Evolutionary conservation across 176 grass and related monocot species (phyloP), one percentile per base, ranked within the genome.

Genomic region (Luzula sylvatica): DNA sequence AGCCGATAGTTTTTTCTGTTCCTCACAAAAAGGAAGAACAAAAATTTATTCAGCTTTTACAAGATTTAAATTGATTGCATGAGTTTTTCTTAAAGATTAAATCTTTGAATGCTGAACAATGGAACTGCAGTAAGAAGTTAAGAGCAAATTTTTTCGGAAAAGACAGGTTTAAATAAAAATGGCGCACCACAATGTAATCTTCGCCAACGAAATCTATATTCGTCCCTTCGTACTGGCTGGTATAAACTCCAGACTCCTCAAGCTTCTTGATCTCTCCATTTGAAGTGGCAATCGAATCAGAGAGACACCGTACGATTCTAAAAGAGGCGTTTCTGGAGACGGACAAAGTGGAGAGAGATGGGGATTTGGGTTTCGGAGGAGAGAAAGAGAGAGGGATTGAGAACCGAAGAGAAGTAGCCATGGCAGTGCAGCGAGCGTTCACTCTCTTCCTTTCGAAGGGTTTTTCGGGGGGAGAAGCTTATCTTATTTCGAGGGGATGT

Each of bases 151-250:
- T n/a, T n/a, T n/a, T n/a, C n/a, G n/a, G n/a, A 17, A 46, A 46
- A 46, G 9, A 46, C 9, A 46, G 43, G 5, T 14, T 4, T 5
- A 1, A 39, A 57, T 57, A 32, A 18, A 20, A 18, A 11, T 52
- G 3, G 1, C 60, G 18, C 25, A 64, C 60, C 9, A 64, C 60
- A 12, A 47, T 16, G 30, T 64, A 64, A 28, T 64, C 25, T 47
- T 64, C 60, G 18, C 41, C 39, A 7, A 64, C 20, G 23, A 21
- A 64, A 5, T 26, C 42, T 30, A 12, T 32, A 29, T 19, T 32
- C 23, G 60, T 39, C 30, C 60, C 60, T 30, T 64, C 15, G 16
- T 47, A 47, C 3, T 27, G 39, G 29, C 60, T 49, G 8, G 60
- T 47, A 5, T 28, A 20, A 11, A 18, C 60, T 12, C 15, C 20